phyloP scores from a whole-genome alignment of 2,329 filamentous ascomycete genomes.

The Diaporthe sp. region DNA sequence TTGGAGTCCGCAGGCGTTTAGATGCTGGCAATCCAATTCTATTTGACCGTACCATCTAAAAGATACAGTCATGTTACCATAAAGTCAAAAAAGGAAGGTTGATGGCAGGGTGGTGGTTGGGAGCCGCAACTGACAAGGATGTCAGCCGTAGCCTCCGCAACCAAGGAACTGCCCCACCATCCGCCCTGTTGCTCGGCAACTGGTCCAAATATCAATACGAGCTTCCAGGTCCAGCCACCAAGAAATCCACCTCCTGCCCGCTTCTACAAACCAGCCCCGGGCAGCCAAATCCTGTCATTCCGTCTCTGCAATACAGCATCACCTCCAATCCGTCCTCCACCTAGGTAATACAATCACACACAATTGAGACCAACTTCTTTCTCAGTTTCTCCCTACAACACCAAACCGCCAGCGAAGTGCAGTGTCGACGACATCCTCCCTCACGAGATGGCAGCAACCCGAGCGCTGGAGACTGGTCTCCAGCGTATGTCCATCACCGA shows the following conservation, averaged over 20 bases:
- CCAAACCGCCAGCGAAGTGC: background rate
- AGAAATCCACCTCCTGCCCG: constrained; percentile 25
- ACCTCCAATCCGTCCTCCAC: background rate
- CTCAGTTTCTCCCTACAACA: background rate
- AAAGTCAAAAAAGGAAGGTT: background rate
- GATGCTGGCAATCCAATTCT: background rate
- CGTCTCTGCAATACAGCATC: constrained; percentile 1
- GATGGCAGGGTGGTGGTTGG: background rate
- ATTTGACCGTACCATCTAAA: too few species aligned
- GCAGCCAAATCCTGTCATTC: constrained; percentile 4
- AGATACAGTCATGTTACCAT: background rate
- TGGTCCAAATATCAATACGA: constrained; percentile 30
- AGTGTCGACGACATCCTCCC: constrained; percentile 14
- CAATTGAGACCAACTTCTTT: background rate
- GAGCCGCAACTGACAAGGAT: constrained; percentile 23
- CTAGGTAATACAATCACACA: background rate
- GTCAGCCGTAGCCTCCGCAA: constrained; percentile 21
- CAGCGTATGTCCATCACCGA: constrained; percentile 92
- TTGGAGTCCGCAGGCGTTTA: background rate
- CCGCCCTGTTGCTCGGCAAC: constrained; percentile 33
- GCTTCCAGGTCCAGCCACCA: constrained; percentile 22
- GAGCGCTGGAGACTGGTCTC: constrained; percentile 86
- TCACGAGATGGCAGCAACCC: constrained; percentile 72
- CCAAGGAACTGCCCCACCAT: constrained; percentile 11
- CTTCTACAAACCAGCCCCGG: constrained; percentile 12